Evolutionary conservation across 2,329 filamentous ascomycete species (phyloP).

Genomic region (Ophiostoma perfectum): DNA sequence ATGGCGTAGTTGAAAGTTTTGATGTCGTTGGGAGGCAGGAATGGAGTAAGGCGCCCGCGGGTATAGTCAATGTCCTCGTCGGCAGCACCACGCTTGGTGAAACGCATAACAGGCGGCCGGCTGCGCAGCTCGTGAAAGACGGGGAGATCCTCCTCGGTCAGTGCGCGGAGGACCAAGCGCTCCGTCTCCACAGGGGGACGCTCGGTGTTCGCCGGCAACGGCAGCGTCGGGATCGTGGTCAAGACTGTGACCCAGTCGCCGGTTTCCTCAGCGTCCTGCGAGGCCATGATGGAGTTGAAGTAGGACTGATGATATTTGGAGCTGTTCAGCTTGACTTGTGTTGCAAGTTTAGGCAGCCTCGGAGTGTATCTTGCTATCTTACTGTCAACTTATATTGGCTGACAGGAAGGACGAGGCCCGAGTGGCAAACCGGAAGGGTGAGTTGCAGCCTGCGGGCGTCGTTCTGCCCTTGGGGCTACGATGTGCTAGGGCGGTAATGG

Average conservation of each 20-base stretch:
- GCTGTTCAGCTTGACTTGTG: neutral
- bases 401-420: no score
- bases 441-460: no score
- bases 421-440: no score
- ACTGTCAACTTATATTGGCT: no score
- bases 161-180: constrained; percentile 51
- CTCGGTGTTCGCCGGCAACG: constrained; percentile 38
- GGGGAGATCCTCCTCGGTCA: constrained; percentile 45
- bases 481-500: no score
- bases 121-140: constrained; percentile 49
- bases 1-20: constrained; percentile 55
- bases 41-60: constrained; percentile 36
- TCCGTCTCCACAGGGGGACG: constrained; percentile 44
- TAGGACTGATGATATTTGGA: neutral
- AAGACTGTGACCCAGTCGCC: constrained; percentile 43
- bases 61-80: constrained; percentile 45
- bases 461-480: no score
- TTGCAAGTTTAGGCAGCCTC: no score
- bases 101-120: constrained; percentile 58
- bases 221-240: constrained; percentile 43
- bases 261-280: constrained; percentile 36
- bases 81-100: constrained; percentile 41
- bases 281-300: neutral
- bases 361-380: no score
- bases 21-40: constrained; percentile 46